Percentiles rank a stretch among this genome's conserved stretches.
These are phyloP conservation scores for Arabidopsis hybrid DNA, from an alignment of 441 rosid species.

Conservation along the genomic window DNA sequence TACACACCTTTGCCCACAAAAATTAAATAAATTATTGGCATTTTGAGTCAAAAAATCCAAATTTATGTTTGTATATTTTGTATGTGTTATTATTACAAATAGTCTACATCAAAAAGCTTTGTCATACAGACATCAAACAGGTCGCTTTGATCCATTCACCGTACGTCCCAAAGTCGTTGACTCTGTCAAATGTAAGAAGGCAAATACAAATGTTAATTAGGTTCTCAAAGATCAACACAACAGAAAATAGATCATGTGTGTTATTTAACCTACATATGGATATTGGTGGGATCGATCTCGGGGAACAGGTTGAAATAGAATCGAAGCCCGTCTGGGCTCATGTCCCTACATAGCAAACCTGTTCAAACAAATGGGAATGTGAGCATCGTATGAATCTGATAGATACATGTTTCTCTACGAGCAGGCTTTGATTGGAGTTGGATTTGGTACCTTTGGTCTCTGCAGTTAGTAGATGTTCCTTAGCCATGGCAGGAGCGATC, in stretches of 20 bases:
- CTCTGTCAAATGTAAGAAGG: constrained; percentile 46
- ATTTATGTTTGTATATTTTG: neutral
- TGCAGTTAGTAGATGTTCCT: constrained; percentile 91
- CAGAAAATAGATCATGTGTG: neutral
- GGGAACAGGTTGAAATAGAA: constrained; percentile 82
- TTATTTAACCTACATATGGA: constrained; percentile 65
- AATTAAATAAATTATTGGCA: neutral
- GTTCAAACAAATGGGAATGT: constrained; percentile 42
- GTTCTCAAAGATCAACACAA: constrained; percentile 13
- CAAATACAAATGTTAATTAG: constrained; percentile 9
- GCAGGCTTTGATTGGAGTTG: constrained; percentile 29
- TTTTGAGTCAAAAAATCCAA: constrained; percentile 22
- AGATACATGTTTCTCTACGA: neutral
- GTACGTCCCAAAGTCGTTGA: constrained; percentile 63
- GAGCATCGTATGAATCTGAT: constrained; percentile 21
- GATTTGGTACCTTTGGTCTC: constrained; percentile 74
- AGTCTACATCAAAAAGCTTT: constrained; percentile 21
- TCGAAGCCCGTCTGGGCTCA: constrained; percentile 87
- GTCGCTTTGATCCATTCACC: constrained; percentile 61
- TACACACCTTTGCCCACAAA: constrained; percentile 16
- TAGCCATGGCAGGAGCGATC: constrained; percentile 98
- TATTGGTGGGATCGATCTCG: constrained; percentile 57
- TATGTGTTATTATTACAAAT: constrained; percentile 33
- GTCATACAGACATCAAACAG: constrained; percentile 33
- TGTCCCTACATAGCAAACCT: constrained; percentile 92